Evolutionary conservation across 148 eudicot genomes (phyloP).

Genomic region (Euryodendron excelsum): DNA sequence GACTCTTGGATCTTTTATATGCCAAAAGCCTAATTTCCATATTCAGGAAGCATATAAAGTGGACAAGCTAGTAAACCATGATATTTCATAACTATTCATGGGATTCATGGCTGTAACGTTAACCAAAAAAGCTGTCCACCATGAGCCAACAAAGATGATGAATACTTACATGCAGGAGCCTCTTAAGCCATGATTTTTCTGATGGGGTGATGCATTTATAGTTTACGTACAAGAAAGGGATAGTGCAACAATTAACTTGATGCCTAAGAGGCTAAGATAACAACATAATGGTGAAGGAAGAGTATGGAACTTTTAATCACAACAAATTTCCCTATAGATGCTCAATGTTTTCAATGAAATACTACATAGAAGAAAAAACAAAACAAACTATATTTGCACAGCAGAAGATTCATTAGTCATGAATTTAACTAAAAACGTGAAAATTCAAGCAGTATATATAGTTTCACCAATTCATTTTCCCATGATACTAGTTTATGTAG

Average conservation of each 20-base stretch:
- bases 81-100: no score
- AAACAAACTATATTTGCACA: not conserved
- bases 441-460: not conserved
- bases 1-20: no score
- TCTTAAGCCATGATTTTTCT: no score
- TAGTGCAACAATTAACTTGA: not conserved
- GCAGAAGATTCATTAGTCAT: not conserved
- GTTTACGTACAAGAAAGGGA: not conserved
- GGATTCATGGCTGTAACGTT: no score
- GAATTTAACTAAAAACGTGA: not conserved
- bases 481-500: not conserved
- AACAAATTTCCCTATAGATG: slow-evolving; percentile 1
- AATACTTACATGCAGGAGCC: no score
- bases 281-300: not conserved
- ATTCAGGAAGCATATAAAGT: no score
- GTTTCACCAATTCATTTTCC: not conserved
- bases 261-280: not conserved
- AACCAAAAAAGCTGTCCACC: no score
- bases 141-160: no score
- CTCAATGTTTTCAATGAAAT: not conserved
- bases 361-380: not conserved
- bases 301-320: not conserved
- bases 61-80: no score
- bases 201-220: not conserved
- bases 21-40: no score